phyloP scores from a whole-genome alignment of 2,329 filamentous ascomycete species.

The Diaporthe vexans region DNA sequence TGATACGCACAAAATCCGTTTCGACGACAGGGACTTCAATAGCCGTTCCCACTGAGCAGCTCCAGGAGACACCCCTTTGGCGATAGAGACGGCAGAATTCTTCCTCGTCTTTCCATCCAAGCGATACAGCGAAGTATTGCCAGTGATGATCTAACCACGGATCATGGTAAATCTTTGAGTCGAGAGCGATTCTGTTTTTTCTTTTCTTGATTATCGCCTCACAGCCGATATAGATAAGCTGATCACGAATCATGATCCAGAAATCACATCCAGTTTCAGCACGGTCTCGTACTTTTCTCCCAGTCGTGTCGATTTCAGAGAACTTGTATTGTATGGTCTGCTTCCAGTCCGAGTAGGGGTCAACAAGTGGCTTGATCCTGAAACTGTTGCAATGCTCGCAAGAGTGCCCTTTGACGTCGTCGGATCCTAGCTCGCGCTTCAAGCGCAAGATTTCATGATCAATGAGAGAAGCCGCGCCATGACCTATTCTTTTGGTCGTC shows the following conservation, averaged over 20 bases:
- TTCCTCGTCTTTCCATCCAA: not conserved
- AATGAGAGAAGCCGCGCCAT: not conserved
- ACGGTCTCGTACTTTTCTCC: not conserved
- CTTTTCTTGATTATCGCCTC: not conserved
- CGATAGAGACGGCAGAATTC: not conserved
- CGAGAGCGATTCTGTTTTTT: not conserved
- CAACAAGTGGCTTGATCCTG: not conserved
- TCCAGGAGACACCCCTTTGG: not conserved
- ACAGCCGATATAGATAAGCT: not conserved
- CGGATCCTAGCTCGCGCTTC: not conserved
- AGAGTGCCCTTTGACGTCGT: not conserved
- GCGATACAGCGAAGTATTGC: not conserved
- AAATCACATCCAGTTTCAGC: not conserved
- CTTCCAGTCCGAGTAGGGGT: too few relatives aligned
- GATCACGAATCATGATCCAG: not conserved
- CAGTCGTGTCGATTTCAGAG: not conserved
- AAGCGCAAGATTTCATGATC: not conserved
- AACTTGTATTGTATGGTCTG: not conserved
- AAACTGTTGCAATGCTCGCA: not conserved
- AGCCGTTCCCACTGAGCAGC: too few relatives aligned
- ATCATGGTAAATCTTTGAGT: not conserved
- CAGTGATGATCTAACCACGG: not conserved
- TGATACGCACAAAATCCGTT: not conserved
- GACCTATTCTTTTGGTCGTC: not conserved
- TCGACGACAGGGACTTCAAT: too few relatives aligned